phyloP scores from a whole-genome alignment of 495 filamentous ascomycete species.

The Chaetomium fimeti region DNA sequence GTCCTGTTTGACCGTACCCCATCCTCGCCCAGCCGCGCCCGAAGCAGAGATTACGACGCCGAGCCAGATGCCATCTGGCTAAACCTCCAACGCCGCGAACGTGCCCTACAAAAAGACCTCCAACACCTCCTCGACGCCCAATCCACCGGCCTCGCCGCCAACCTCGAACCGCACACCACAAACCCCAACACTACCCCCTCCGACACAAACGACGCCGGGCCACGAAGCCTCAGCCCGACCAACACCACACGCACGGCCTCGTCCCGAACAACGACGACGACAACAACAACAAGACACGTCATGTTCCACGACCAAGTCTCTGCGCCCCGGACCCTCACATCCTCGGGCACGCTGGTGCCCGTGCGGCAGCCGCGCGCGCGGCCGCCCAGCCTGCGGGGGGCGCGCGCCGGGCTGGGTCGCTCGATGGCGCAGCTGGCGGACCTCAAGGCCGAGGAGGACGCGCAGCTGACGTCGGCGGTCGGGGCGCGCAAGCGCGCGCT shows the following conservation, averaged over 20 bases:
- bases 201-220: conserved; percentile 35
- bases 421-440: conserved; percentile 70
- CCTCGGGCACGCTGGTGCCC: conserved; percentile 50
- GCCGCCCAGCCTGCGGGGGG: conserved; percentile 59
- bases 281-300: conserved; percentile 23
- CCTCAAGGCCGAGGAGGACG: conserved; percentile 69
- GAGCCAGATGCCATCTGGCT: conserved; percentile 40
- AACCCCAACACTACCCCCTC: conserved; percentile 5
- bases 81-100: conserved; percentile 48
- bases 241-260: conserved; percentile 21
- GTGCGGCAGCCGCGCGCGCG: conserved; percentile 62
- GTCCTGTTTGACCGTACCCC: conserved; percentile 34
- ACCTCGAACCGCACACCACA: conserved; percentile 26
- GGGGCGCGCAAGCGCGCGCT: conserved; percentile 58
- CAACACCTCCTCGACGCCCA: conserved; percentile 84
- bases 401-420: conserved; percentile 66
- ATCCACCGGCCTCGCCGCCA: conserved; percentile 61
- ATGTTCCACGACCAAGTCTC: conserved; percentile 24
- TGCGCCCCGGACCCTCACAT: conserved; percentile 17
- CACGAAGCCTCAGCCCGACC: conserved; percentile 43
- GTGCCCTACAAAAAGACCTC: conserved; percentile 68
- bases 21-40: conserved; percentile 15
- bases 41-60: conserved; percentile 23
- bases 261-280: not conserved
- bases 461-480: conserved; percentile 57